phyloP scores from a whole-genome alignment of 2,329 filamentous ascomycete genomes.

The Plenodomus lindquistii region DNA sequence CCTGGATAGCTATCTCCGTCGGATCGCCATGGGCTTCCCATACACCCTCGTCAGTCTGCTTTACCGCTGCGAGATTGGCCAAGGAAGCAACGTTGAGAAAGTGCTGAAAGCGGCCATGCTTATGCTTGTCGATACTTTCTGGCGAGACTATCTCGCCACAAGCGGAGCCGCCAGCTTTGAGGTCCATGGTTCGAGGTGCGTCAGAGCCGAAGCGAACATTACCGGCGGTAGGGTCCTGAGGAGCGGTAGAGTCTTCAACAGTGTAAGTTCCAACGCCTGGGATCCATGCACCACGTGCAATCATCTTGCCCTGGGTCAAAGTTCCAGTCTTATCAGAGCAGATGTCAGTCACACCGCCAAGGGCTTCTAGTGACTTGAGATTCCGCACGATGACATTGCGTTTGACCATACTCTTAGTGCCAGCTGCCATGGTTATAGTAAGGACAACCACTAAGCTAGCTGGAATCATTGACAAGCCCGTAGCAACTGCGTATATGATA shows the following conservation, averaged over 20 bases:
- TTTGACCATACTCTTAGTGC: conserved; percentile 44
- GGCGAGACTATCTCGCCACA: conserved; percentile 15
- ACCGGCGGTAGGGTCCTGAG: conserved; percentile 40
- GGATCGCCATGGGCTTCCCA: conserved; percentile 47
- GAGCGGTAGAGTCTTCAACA: conserved; percentile 39
- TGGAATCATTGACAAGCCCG: conserved; percentile 45
- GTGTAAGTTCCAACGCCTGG: conserved; percentile 44
- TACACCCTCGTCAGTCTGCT: conserved; percentile 46
- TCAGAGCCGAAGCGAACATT: conserved; percentile 30
- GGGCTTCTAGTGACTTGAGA: conserved; percentile 41
- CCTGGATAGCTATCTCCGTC: conserved; percentile 75
- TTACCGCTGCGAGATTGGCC: conserved; percentile 58
- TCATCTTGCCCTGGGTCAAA: conserved; percentile 44
- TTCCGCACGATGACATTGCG: conserved; percentile 42
- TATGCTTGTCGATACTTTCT: conserved; percentile 29
- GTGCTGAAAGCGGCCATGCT: conserved; percentile 27
- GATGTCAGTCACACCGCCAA: conserved; percentile 48
- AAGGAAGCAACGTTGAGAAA: conserved; percentile 44
- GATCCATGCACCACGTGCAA: conserved; percentile 44
- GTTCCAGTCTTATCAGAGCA: conserved; percentile 58
- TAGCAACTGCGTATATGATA: conserved; percentile 47
- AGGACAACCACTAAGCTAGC: conserved; percentile 44
- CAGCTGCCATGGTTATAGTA: conserved; percentile 46
- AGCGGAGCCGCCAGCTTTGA: conserved; percentile 20
- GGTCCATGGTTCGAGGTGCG: conserved; percentile 30